Conservation (phyloP, 2,329 filamentous ascomycete genomes). For the Teratosphaeria viscida region DNA sequence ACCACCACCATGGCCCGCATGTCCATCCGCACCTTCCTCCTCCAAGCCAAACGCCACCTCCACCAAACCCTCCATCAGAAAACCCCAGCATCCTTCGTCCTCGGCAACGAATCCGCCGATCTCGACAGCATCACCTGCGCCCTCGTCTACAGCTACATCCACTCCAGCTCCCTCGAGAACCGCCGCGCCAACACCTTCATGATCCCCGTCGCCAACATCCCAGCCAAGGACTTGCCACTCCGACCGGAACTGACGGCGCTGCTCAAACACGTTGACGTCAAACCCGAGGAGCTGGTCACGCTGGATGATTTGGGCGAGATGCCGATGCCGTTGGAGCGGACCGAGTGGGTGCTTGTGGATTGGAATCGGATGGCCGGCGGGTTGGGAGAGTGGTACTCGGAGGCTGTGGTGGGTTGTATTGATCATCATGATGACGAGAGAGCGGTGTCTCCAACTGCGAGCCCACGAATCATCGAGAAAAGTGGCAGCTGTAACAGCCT, state of each 20-base stretch:
- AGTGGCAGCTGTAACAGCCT: constrained; percentile 66
- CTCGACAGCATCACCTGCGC: constrained; percentile 72
- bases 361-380: constrained; percentile 63
- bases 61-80: constrained; percentile 29
- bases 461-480: constrained; percentile 53
- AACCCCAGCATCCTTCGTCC: constrained; percentile 38
- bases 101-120: constrained; percentile 54
- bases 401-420: constrained; percentile 53
- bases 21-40: constrained; percentile 37
- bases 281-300: constrained; percentile 54
- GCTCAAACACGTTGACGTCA: constrained; percentile 50
- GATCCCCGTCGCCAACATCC: constrained; percentile 64
- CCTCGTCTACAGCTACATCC: constrained; percentile 63
- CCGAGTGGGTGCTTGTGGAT: constrained; percentile 65
- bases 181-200: constrained; percentile 44
- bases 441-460: constrained; percentile 37
- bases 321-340: constrained; percentile 42
- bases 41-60: constrained; percentile 34
- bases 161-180: constrained; percentile 45
- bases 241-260: constrained; percentile 62
- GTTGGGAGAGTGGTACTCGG: constrained; percentile 43
- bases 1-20: constrained; percentile 28
- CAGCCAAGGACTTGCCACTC: constrained; percentile 55
- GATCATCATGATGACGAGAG: constrained; percentile 73
- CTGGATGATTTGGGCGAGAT: constrained; percentile 43